A percentile compares a stretch with the other conserved stretches of the same genome.
Evolutionary conservation across 1,139 yeast genomes (phyloP).

Genomic region (Yamadazyma spencermartinsiae): DNA sequence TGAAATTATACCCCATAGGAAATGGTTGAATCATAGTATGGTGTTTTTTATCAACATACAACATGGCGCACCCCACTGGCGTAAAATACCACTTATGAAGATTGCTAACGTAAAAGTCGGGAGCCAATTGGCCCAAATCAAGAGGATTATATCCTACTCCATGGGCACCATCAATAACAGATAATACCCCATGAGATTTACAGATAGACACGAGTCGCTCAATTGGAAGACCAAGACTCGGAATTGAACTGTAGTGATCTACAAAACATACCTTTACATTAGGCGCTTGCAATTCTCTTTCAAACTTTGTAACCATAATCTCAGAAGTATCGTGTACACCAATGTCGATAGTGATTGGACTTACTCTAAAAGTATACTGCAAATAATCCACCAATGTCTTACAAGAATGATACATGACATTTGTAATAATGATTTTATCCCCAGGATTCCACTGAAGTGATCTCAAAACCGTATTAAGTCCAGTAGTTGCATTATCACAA

Average conservation of each 20-base stretch:
- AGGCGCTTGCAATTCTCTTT: neutral
- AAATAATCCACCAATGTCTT: conserved; percentile 50
- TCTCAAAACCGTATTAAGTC: conserved; percentile 57
- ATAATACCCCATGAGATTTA: conserved; percentile 43
- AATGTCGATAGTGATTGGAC: conserved; percentile 6
- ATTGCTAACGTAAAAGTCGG: conserved; percentile 63
- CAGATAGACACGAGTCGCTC: conserved; percentile 47
- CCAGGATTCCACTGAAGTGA: conserved; percentile 51
- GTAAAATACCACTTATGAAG: conserved; percentile 67
- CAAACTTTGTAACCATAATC: neutral
- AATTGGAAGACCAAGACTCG: conserved; percentile 60
- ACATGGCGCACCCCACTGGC: conserved; percentile 57
- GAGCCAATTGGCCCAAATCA: conserved; percentile 41
- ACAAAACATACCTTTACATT: conserved; percentile 45
- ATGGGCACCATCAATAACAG: conserved; percentile 72
- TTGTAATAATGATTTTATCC: conserved; percentile 50
- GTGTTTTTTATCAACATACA: conserved; percentile 54
- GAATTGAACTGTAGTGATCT: conserved; percentile 65
- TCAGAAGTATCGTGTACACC: neutral
- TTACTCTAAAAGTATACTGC: conserved; percentile 35
- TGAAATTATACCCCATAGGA: conserved; percentile 48
- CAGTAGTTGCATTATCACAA: conserved; percentile 59
- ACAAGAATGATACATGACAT: conserved; percentile 58
- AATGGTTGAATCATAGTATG: conserved; percentile 54
- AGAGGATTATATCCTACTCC: conserved; percentile 53